These are phyloP conservation scores for Clonostachys sp. DNA, from an alignment of 2,329 filamentous ascomycete species.

Conservation along the genomic window DNA sequence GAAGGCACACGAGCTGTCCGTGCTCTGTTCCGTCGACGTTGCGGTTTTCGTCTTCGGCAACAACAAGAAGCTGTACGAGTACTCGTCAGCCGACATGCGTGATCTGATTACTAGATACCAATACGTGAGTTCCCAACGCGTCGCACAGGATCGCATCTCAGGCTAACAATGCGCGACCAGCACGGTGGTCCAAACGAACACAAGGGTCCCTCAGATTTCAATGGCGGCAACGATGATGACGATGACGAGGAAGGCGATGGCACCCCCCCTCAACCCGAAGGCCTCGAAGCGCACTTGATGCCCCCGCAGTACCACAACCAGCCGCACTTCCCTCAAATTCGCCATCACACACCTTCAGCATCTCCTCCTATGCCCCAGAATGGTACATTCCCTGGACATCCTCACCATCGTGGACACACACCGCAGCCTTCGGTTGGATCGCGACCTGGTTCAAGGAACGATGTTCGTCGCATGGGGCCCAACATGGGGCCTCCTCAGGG, in stretches of 20 bases:
- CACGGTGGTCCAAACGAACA: constrained; percentile 93
- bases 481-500: constrained; percentile 63
- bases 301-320: constrained; percentile 3
- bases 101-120: constrained; percentile 84
- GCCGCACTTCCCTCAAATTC: constrained; percentile 56
- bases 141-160: not conserved
- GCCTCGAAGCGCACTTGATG: constrained; percentile 34
- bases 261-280: constrained; percentile 63
- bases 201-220: constrained; percentile 91
- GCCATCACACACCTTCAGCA: constrained; percentile 77
- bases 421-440: constrained; percentile 74
- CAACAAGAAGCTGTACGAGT: constrained; percentile 99
- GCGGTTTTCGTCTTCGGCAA: constrained; percentile 98
- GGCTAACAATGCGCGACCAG: constrained; percentile 36
- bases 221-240: constrained; percentile 81
- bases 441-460: constrained; percentile 67
- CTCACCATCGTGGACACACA: constrained; percentile 64
- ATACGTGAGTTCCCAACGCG: constrained; percentile 62
- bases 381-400: constrained; percentile 59
- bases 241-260: constrained; percentile 72
- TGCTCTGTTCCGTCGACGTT: constrained; percentile 96
- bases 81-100: constrained; percentile 89
- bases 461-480: constrained; percentile 70
- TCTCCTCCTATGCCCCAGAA: constrained; percentile 76
- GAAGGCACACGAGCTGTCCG: constrained; percentile 97